phyloP scores from a whole-genome alignment of 345 rosid genomes.

The Angophora floribunda region DNA sequence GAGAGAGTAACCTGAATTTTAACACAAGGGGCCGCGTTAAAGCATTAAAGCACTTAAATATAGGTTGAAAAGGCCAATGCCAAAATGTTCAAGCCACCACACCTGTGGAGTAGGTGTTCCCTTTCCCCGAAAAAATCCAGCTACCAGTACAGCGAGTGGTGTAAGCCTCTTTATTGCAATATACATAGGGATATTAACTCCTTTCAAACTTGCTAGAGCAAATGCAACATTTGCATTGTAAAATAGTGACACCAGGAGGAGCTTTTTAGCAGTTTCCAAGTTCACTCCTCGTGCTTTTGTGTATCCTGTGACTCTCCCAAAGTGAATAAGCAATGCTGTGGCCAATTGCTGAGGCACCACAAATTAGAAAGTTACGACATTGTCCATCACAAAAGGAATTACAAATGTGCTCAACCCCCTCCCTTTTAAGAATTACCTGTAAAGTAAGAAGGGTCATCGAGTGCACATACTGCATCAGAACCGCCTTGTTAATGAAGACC shows the following conservation, averaged over 20 bases:
- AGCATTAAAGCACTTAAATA: not conserved
- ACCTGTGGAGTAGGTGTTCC: conserved; percentile 83
- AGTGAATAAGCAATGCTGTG: conserved; percentile 71
- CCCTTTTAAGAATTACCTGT: conserved; percentile 39
- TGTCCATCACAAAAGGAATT: not conserved
- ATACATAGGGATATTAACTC: conserved; percentile 97
- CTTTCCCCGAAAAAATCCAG: conserved; percentile 66
- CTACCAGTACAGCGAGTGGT: conserved; percentile 78
- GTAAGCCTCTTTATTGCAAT: conserved; percentile 96
- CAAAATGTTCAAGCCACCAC: not conserved
- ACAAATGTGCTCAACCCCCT: not conserved
- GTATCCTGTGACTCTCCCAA: conserved; percentile 60
- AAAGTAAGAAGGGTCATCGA: conserved; percentile 86
- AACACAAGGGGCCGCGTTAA: not conserved
- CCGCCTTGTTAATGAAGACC: conserved; percentile 96
- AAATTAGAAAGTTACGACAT: not conserved
- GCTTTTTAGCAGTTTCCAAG: conserved; percentile 55
- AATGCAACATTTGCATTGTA: conserved; percentile 97
- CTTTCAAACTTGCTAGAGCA: conserved; percentile 97
- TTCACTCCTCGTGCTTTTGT: conserved; percentile 56
- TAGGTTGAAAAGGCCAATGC: not conserved
- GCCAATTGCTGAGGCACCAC: conserved; percentile 69
- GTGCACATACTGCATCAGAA: conserved; percentile 72
- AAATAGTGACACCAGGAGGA: conserved; percentile 77
- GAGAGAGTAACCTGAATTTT: conserved; percentile 73